Evolutionary conservation across 2,329 filamentous ascomycete genomes (phyloP).

Genomic region (Herpomyces periplanetae): DNA sequence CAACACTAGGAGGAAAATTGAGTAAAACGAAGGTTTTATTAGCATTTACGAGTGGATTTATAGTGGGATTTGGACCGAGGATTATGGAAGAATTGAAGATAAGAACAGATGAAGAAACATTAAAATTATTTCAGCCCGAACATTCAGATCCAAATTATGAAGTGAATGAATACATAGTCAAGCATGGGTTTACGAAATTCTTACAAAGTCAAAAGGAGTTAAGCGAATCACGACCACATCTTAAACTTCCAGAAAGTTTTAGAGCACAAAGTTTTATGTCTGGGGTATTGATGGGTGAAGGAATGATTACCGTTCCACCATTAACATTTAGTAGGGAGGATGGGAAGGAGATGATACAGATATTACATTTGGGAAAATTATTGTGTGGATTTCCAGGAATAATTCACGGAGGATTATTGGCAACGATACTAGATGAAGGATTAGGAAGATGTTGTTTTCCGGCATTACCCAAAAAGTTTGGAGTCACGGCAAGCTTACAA

Average conservation of each 20-base stretch:
- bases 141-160: constrained; percentile 13
- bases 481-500: constrained; percentile 49
- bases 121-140: constrained; percentile 21
- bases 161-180: constrained; percentile 32
- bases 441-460: constrained; percentile 57
- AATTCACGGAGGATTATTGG: constrained; percentile 55
- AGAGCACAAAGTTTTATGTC: constrained; percentile 39
- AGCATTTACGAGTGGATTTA: no score
- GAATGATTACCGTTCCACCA: constrained; percentile 41
- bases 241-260: constrained; percentile 36
- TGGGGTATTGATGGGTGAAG: constrained; percentile 31
- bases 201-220: constrained; percentile 25
- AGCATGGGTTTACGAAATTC: constrained; percentile 27
- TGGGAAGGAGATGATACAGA: constrained; percentile 17
- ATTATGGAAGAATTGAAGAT: no score
- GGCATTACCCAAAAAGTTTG: constrained; percentile 46
- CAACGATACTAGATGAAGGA: constrained; percentile 71
- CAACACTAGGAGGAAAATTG: no score
- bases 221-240: constrained; percentile 39
- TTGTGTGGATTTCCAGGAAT: constrained; percentile 69
- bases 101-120: constrained; percentile 32
- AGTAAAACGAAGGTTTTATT: no score
- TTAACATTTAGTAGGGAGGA: constrained; percentile 29
- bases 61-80: no score
- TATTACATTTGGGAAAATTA: constrained; percentile 36